Percentiles rank a stretch among this genome's conserved stretches.
Conservation (phyloP, 768 basidiomycete species). For the Pisolithus orientalis region DNA sequence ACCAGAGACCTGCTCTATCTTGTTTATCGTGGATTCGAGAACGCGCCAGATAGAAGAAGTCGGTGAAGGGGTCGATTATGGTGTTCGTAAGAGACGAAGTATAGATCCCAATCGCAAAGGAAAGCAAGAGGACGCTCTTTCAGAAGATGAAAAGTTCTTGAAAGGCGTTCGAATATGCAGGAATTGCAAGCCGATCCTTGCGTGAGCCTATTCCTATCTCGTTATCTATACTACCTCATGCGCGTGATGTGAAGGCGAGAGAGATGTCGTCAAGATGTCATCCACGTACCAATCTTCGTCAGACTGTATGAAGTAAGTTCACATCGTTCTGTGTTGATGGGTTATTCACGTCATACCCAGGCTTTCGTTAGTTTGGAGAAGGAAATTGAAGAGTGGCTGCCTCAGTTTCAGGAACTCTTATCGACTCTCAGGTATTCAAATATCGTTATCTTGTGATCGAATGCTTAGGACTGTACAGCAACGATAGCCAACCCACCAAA, state of each 20-base stretch:
- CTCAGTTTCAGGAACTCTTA: constrained; percentile 84
- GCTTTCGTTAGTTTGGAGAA: constrained; percentile 70
- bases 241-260: constrained; percentile 47
- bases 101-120: constrained; percentile 20
- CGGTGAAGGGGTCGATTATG: constrained; percentile 75
- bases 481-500: constrained; percentile 50
- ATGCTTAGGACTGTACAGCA: constrained; percentile 19
- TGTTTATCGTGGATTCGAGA: constrained; percentile 82
- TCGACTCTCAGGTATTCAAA: constrained; percentile 52
- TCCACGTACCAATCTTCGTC: constrained; percentile 52
- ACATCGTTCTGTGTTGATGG: neutral
- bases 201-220: constrained; percentile 45
- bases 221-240: neutral
- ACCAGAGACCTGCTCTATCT: constrained; percentile 61
- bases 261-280: constrained; percentile 67
- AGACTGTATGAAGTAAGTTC: constrained; percentile 61
- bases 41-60: constrained; percentile 81
- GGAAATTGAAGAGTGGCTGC: constrained; percentile 85
- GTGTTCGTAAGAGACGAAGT: constrained; percentile 51
- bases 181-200: constrained; percentile 70
- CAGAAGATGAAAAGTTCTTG: constrained; percentile 76
- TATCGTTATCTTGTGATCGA: constrained; percentile 9
- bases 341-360: constrained; percentile 25
- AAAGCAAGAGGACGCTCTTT: constrained; percentile 32
- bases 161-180: constrained; percentile 86